Conservation (phyloP, 257 asterid genomes). For the Ophiorrhiza pumila region DNA sequence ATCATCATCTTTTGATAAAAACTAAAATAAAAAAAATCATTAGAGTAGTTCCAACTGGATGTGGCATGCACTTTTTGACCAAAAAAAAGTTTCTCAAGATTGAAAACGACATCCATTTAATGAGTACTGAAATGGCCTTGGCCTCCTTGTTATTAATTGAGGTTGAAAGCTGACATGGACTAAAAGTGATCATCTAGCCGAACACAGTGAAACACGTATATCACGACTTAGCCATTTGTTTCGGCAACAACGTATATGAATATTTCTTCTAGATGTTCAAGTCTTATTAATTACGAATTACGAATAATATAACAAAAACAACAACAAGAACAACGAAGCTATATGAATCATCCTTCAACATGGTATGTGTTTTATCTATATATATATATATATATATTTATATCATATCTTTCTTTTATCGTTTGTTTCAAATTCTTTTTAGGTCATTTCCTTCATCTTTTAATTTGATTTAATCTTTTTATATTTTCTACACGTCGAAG, state of each 20-base stretch:
- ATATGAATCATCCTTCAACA: too few relatives aligned
- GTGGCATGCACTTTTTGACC: conserved; percentile 7
- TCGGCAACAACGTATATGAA: background rate
- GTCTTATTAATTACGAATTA: background rate
- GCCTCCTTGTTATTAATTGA: background rate
- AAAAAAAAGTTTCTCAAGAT: background rate
- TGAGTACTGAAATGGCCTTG: background rate
- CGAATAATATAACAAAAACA: too few relatives aligned
- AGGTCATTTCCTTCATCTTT: too few relatives aligned
- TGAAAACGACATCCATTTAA: background rate
- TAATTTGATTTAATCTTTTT: too few relatives aligned
- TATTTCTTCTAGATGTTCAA: background rate
- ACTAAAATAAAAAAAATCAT: background rate
- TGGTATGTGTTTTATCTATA: too few relatives aligned
- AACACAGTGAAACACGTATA: background rate
- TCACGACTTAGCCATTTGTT: background rate
- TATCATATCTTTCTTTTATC: too few relatives aligned
- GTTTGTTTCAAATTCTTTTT: too few relatives aligned
- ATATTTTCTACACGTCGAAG: too few relatives aligned
- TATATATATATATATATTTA: too few relatives aligned
- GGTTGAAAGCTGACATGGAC: background rate
- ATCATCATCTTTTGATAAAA: background rate
- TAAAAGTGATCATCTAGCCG: background rate
- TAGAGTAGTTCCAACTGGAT: background rate
- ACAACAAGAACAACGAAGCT: too few relatives aligned